These are phyloP conservation scores for Comarum palustre DNA, from an alignment of 306 rosid species.

Conservation along the genomic window DNA sequence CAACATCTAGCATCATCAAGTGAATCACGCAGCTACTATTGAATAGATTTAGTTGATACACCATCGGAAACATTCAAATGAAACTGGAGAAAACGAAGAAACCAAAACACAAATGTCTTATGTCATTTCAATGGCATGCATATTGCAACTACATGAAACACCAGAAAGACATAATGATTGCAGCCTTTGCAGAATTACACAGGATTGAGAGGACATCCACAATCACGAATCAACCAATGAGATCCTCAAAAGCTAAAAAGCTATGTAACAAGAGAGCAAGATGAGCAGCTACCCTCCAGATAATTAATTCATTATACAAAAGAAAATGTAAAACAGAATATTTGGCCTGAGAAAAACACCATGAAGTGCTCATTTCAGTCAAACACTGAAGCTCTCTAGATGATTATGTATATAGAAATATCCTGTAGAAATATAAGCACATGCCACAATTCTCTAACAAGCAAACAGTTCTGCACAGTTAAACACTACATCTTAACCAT, in stretches of 20 bases:
- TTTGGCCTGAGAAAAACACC: not conserved
- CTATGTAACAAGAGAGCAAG: not conserved
- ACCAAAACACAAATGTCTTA: not conserved
- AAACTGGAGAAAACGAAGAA: not conserved
- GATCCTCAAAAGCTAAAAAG: not conserved
- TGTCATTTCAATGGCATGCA: not conserved
- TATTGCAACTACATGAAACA: not conserved
- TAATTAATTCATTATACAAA: not conserved
- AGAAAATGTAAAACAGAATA: not conserved
- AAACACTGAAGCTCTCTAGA: not conserved
- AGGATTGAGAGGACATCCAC: constrained; percentile 1
- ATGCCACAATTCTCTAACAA: constrained; percentile 1
- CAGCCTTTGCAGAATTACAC: not conserved
- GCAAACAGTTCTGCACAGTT: not conserved
- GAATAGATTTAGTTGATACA: too few relatives aligned
- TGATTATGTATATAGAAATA: not conserved
- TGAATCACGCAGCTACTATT: not conserved
- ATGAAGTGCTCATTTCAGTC: not conserved
- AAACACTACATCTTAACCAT: not conserved
- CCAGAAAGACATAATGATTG: constrained; percentile 4
- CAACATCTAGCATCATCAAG: not conserved
- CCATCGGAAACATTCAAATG: not conserved
- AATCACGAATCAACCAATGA: not conserved
- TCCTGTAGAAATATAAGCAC: too few relatives aligned
- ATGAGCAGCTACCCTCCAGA: not conserved